Evolutionary conservation across 2,329 filamentous ascomycete genomes (phyloP).

Genomic region (Lasiodiplodia citricola): DNA sequence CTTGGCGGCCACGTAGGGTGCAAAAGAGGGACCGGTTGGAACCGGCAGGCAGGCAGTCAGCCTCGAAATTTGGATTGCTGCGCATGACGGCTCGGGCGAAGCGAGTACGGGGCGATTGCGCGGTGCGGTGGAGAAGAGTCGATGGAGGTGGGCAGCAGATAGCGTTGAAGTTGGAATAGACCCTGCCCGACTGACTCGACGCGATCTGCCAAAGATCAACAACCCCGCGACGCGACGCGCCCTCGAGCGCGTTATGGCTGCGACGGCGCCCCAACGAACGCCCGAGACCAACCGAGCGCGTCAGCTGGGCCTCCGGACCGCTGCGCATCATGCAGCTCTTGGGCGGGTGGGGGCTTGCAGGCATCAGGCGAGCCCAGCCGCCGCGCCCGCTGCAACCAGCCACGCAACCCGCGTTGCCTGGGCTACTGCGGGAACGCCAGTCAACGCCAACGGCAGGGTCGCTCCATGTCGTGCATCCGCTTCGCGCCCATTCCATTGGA

Average conservation of each 20-base stretch:
- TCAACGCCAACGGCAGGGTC: conserved; percentile 16
- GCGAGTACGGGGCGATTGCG: conserved; percentile 5
- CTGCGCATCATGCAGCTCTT: background rate
- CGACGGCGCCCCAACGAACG: background rate
- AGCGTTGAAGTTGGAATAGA: background rate
- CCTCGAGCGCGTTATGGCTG: background rate
- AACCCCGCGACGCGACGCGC: conserved; percentile 2
- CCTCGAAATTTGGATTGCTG: background rate
- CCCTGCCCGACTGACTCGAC: conserved; percentile 11
- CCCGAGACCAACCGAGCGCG: background rate
- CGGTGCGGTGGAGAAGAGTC: background rate
- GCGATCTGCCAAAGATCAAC: conserved; percentile 11
- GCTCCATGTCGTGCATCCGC: conserved; percentile 25
- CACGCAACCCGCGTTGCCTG: conserved; percentile 19
- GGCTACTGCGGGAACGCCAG: conserved; percentile 23
- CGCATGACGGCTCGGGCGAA: background rate
- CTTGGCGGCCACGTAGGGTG: background rate
- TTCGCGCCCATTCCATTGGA: conserved; percentile 16
- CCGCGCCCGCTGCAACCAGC: background rate
- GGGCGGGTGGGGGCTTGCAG: background rate
- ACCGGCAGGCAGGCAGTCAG: background rate
- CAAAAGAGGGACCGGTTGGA: background rate
- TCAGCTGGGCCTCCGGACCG: background rate
- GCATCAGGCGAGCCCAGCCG: conserved; percentile 9
- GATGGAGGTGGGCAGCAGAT: background rate